These are phyloP conservation scores for Naegleria fowleri DNA, from an alignment of 208 protist species.

Conservation along the genomic window DNA sequence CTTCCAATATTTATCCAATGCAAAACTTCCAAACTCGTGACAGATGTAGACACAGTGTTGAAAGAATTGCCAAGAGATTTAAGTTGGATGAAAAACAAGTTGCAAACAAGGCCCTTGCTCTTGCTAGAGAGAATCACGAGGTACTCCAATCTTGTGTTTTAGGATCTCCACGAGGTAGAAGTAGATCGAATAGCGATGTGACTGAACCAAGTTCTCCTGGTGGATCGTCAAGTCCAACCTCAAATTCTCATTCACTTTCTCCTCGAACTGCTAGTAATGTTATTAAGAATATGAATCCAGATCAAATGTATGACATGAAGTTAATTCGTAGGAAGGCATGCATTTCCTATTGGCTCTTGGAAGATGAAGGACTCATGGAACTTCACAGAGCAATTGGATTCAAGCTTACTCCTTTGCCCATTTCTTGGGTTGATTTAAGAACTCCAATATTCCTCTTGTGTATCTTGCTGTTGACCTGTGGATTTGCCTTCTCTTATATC, in stretches of 20 bases:
- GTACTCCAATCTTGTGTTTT: not conserved
- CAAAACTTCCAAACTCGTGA: conserved; percentile 18
- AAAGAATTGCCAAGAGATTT: not conserved
- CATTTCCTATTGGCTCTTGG: not conserved
- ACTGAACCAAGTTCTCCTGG: not conserved
- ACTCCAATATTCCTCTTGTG: not conserved
- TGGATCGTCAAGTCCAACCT: not conserved
- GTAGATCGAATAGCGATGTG: not conserved
- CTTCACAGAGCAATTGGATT: not conserved
- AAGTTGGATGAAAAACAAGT: conserved; percentile 23
- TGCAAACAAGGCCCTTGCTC: not conserved
- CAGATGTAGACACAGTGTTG: not conserved
- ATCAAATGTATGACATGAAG: not conserved
- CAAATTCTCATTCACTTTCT: not conserved
- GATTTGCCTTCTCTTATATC: not conserved
- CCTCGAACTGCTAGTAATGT: not conserved
- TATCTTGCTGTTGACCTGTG: not conserved
- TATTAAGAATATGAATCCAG: not conserved
- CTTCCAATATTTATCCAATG: not conserved
- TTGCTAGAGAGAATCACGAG: not conserved
- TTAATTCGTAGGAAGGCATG: not conserved
- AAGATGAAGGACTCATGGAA: not conserved
- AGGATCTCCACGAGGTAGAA: not conserved
- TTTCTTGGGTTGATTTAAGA: not conserved
- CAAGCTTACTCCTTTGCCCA: not conserved